Percentiles rank a stretch among this genome's conserved stretches.
Evolutionary conservation across 2,329 filamentous ascomycete genomes (phyloP).

Genomic region (Colletotrichum chrysophilum): DNA sequence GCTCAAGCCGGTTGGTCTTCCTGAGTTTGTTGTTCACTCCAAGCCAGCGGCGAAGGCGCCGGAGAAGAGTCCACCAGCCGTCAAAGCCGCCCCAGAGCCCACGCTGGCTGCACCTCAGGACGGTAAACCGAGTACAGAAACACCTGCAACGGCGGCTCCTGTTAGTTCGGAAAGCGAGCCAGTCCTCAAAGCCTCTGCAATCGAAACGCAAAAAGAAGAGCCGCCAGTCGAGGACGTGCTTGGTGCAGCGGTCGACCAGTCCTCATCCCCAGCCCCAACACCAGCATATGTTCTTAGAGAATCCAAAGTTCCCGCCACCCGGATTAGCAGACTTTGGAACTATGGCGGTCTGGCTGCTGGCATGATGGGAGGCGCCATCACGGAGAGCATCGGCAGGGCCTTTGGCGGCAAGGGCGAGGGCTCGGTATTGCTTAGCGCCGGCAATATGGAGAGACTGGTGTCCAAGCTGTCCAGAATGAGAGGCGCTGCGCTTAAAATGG

Average conservation of each 20-base stretch:
- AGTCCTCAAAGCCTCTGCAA: not conserved
- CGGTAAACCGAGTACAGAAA: not conserved
- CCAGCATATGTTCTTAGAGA: slow-evolving; percentile 72
- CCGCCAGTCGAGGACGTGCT: not conserved
- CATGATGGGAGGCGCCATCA: slow-evolving; percentile 92
- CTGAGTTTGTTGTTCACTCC: slow-evolving; percentile 19
- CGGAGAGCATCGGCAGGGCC: slow-evolving; percentile 81
- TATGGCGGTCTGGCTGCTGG: slow-evolving; percentile 92
- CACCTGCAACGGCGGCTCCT: not conserved
- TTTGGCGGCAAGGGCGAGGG: slow-evolving; percentile 72
- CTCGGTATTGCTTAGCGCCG: slow-evolving; percentile 85
- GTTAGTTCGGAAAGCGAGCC: not conserved
- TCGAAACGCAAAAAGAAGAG: not conserved
- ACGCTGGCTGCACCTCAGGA: not conserved
- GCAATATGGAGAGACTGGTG: slow-evolving; percentile 92
- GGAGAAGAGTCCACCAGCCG: not conserved
- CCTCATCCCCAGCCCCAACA: not conserved
- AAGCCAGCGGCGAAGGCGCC: not conserved
- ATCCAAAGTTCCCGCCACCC: slow-evolving; percentile 87
- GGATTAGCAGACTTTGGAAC: slow-evolving; percentile 90
- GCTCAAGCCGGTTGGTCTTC: slow-evolving; percentile 26
- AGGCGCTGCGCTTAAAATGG: slow-evolving; percentile 94
- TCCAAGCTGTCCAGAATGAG: slow-evolving; percentile 94
- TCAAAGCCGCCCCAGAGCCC: not conserved
- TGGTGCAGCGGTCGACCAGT: not conserved